These are phyloP conservation scores for Coprinopsis sp. DNA, from an alignment of 768 basidiomycete genomes.

Conservation along the genomic window DNA sequence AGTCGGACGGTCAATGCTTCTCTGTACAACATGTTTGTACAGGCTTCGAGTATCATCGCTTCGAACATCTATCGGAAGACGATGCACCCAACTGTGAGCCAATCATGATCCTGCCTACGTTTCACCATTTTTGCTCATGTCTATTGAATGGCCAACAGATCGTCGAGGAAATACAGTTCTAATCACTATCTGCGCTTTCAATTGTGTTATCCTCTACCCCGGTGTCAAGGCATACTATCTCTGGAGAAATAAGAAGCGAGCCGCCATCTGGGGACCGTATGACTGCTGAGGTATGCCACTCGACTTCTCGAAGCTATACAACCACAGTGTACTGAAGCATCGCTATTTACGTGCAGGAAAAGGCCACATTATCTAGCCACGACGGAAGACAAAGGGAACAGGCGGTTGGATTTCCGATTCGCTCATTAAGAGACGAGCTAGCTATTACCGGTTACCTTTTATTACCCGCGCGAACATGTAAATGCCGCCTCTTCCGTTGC, in stretches of 20 bases:
- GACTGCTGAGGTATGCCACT: constrained; percentile 39
- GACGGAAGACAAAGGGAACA: constrained; percentile 56
- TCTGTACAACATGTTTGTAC: constrained; percentile 49
- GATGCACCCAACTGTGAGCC: constrained; percentile 54
- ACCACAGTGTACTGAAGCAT: not conserved
- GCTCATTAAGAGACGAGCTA: constrained; percentile 52
- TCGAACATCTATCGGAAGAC: constrained; percentile 54
- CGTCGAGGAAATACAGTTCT: constrained; percentile 53
- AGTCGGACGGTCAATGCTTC: constrained; percentile 58
- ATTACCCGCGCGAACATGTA: too few relatives aligned
- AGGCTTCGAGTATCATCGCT: constrained; percentile 36
- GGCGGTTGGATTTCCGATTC: constrained; percentile 61
- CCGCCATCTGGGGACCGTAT: constrained; percentile 53
- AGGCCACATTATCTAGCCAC: constrained; percentile 50
- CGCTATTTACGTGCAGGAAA: constrained; percentile 35
- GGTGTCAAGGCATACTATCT: constrained; percentile 50
- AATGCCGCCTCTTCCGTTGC: too few relatives aligned
- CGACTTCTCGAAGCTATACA: not conserved
- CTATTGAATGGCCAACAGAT: constrained; percentile 29
- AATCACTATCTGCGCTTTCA: constrained; percentile 48
- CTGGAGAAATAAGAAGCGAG: constrained; percentile 53
- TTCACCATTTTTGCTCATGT: not conserved
- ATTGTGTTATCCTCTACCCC: constrained; percentile 49
- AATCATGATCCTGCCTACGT: not conserved
- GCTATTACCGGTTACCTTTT: too few relatives aligned